A percentile compares a stretch with the other conserved stretches of the same genome.
phyloP scores from a whole-genome alignment of 352 stramenopile genomes.

The Proteromonas lacertae region DNA sequence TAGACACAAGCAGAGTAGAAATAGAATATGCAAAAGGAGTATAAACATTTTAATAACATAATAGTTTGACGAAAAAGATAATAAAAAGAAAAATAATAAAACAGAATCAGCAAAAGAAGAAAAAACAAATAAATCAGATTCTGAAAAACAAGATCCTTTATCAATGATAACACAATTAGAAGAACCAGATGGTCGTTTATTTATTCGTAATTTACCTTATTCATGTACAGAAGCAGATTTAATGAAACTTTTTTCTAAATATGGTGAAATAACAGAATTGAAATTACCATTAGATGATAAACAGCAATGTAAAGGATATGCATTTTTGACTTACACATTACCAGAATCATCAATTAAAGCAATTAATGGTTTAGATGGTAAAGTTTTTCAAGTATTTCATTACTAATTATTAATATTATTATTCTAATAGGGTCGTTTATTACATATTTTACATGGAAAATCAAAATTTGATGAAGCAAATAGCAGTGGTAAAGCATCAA shows the following conservation, averaged over 20 bases:
- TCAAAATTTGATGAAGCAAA: conserved; percentile 1
- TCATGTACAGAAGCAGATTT: conserved; percentile 78
- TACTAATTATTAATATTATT: conserved; percentile 64
- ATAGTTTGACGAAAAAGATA: no score
- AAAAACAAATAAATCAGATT: no score
- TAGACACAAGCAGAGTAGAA: conserved; percentile 40
- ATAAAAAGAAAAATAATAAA: no score
- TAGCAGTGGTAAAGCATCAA: conserved; percentile 24
- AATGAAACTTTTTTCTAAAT: conserved; percentile 39
- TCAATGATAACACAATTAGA: no score
- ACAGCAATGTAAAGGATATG: conserved; percentile 74
- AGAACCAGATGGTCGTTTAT: conserved; percentile 37
- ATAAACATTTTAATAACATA: no score
- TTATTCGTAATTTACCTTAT: conserved; percentile 84
- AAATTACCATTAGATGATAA: conserved; percentile 81
- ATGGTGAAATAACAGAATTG: conserved; percentile 47
- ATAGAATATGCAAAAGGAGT: conserved; percentile 34
- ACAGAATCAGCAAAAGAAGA: no score
- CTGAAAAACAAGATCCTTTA: no score
- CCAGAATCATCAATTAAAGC: conserved; percentile 44
- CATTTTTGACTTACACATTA: conserved; percentile 71
- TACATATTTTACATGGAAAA: conserved; percentile 5
- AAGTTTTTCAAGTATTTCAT: conserved; percentile 70
- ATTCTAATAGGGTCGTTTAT: no score
- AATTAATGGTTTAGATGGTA: conserved; percentile 46